Evolutionary conservation across 1,284 basidiomycete genomes (phyloP).

Genomic region (Trametes pubescens): DNA sequence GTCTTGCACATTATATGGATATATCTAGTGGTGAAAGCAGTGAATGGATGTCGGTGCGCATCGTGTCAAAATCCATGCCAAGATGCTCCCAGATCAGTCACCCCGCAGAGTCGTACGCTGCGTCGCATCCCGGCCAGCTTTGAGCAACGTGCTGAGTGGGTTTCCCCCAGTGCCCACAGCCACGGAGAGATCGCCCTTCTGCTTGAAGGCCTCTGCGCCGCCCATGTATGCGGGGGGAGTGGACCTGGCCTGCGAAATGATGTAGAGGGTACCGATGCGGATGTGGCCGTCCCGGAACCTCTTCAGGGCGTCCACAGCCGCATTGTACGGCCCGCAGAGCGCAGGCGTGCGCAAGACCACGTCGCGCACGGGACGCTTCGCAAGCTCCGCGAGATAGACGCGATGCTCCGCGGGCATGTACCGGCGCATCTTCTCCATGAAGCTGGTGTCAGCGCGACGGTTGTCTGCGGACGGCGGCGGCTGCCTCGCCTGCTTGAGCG

Average conservation of each 20-base stretch:
- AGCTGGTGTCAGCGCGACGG: conserved; percentile 70
- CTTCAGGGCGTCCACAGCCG: conserved; percentile 81
- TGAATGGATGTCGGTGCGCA: background rate
- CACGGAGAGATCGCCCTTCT: conserved; percentile 56
- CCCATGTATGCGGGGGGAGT: conserved; percentile 52
- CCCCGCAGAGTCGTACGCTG: conserved; percentile 62
- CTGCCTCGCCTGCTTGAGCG: conserved; percentile 75
- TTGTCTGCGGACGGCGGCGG: conserved; percentile 73
- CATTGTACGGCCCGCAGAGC: conserved; percentile 80
- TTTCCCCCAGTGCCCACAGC: conserved; percentile 92
- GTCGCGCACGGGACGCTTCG: conserved; percentile 63
- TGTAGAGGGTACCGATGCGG: conserved; percentile 86
- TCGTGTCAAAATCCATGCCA: background rate
- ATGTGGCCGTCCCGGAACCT: conserved; percentile 88
- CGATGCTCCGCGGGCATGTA: conserved; percentile 86
- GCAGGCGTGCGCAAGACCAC: conserved; percentile 62
- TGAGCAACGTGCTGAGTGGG: conserved; percentile 81
- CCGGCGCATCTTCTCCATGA: conserved; percentile 84
- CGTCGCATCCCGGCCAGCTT: conserved; percentile 90
- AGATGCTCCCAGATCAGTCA: conserved; percentile 1
- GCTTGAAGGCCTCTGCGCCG: conserved; percentile 53
- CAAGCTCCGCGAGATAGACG: conserved; percentile 67
- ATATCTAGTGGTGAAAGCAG: background rate
- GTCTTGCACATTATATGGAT: background rate
- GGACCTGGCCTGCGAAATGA: conserved; percentile 77